phyloP scores from a whole-genome alignment of 129 eudicot genomes.

The Flaveria brownii region DNA sequence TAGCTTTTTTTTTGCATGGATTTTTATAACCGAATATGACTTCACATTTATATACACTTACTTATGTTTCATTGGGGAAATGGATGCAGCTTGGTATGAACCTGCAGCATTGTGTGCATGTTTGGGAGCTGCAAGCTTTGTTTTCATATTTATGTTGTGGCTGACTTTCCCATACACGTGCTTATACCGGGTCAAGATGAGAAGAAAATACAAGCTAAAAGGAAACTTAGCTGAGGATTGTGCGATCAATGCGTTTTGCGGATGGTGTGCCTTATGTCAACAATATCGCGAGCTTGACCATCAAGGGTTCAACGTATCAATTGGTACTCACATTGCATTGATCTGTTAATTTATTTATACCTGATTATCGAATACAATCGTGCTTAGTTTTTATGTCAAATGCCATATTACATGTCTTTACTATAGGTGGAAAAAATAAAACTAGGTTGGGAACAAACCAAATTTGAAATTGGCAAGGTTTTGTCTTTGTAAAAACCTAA shows the following conservation, averaged over 20 bases:
- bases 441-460: too few species aligned
- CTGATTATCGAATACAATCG: too few species aligned
- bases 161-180: slow-evolving; percentile 39
- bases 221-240: slow-evolving; percentile 39
- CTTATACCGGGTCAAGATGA: slow-evolving; percentile 40
- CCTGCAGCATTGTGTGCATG: slow-evolving; percentile 40
- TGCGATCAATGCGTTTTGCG: slow-evolving; percentile 35
- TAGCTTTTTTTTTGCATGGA: not conserved
- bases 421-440: too few species aligned
- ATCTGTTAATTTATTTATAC: not conserved
- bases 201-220: slow-evolving; percentile 39
- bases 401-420: too few species aligned
- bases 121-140: slow-evolving; percentile 34
- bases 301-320: slow-evolving; percentile 45
- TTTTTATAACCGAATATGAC: not conserved
- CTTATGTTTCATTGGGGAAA: not conserved
- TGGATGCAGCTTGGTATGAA: slow-evolving; percentile 48
- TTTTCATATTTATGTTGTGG: slow-evolving; percentile 32
- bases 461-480: not conserved
- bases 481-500: not conserved
- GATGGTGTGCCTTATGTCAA: slow-evolving; percentile 51
- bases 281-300: slow-evolving; percentile 50
- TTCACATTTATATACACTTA: not conserved
- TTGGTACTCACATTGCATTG: slow-evolving; percentile 30
- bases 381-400: too few species aligned